Evolutionary conservation across 164 flowering plant species (phyloP), one percentile per base, ranked within the genome.

Genomic region (Umbilicus rupestris): DNA sequence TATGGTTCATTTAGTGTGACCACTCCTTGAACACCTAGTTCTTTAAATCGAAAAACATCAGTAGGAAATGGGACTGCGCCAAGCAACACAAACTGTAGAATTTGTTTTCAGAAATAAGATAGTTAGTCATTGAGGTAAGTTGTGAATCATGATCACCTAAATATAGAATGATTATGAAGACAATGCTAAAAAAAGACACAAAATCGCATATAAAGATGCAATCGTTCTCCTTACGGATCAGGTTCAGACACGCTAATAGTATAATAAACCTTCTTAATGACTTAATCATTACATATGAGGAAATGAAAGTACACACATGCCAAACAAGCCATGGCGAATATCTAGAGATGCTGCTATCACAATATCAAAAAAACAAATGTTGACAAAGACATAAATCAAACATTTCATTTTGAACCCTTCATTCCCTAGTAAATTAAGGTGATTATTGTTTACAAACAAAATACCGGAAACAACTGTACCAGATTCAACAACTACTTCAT

Each of bases 21-120:
- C 62, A 92, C 97, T 49, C 98, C 98, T 28, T 77, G 62, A 66
- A 92, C 98, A 64, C 96, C 96, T 69, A 82, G 80, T 65, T 82
- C 83, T 75, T 87, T 88, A 65, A 92, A 71, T 66, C 80, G 81
- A 3, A 85, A 85, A 65, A 92, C 96, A 75, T 92, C 92, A 67
- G 76, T 45, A n/a, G 98, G 93, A 76, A 92, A 92, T 62, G 98
- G 98, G 78, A 92, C 98, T 71, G 98, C 98, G 66, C 98, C 98
- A 73, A 92, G 69, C 75, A 92, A 65, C 63, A 92, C 20, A 85
- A 81, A 87, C 97, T 92, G 91, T 68, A 59, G 65, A 58, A 47
- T 47, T 72, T 68, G 37, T 35, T n/a, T 47, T 4, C 9, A 47
- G 71, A 65, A 33, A 22, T 37, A 29, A 63, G 17, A 41, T 8